Base-by-base conservation (phyloP, 2,329 filamentous ascomycete species). In the Pyrenochaeta sp. region DNA sequence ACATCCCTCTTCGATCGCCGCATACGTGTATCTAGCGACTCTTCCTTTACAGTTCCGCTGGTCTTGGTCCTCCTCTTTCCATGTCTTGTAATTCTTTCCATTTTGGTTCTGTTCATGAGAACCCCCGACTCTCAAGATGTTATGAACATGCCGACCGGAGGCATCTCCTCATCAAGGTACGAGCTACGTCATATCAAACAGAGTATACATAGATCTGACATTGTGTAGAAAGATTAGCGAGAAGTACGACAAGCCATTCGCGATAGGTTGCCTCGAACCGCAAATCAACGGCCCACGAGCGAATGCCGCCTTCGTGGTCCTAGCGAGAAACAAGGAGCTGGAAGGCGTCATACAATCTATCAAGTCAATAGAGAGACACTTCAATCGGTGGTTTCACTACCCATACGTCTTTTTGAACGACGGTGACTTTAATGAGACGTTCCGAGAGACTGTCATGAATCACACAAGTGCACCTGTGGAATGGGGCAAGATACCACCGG, bases 331-430 rank as follows among this genome's bases (percentile, higher is more conserved):
- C 71, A 95, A 96, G 79, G 94, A 99, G 75, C 73, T 99, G 54
- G 92, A 96, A 1, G 94, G 94, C 48, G 94, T 99, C 26, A 84
- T 99, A 55, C 90, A 97, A 73, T 97, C 94, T 7, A 83, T 99
- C 72, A 96, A 96, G 77, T 97, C 93, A 29, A 92, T 99, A 58
- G 94, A 99, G 77, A 84, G 94, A 61, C 94, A 99, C 74, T 99
- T 99, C 83, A 99, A 99, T 75, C 85, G 92, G 58, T 99, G 93
- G 92, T 99, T 91, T 72, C 85, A 97, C 73, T 99, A 99, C 72
- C 94, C 94, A 18, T 99, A 97, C 69, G 93, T 97, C 59, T 97
- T 99, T 73, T 79, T 99, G 59, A 99, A 99, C 74, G 93, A 99
- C 65, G 94, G 88, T 53, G 92, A 97, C 44, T 99, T 99, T 81